Base-by-base conservation (phyloP, 306 rosid species). In the Trifolium pratense region DNA sequence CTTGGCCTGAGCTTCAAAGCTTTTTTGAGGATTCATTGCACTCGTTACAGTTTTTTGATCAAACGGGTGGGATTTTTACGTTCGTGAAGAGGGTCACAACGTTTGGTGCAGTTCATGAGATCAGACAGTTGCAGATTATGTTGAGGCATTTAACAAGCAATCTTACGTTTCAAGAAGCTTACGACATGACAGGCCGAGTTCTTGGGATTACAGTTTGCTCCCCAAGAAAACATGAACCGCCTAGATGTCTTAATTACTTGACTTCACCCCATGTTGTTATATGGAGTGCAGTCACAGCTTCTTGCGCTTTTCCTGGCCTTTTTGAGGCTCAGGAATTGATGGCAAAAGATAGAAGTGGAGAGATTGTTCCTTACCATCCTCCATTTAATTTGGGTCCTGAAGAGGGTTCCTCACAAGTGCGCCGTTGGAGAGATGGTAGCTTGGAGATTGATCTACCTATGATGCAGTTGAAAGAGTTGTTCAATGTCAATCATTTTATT, bases 221-320 rank as follows among this genome's bases (percentile, higher is more conserved):
- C 4, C 96, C 97, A 0, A 85, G 98, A 75, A 94, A 89, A 90
- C 98, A 94, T 20, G 98, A 94, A 64, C 98, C 98, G 2, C 98
- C 98, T 42, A 92, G 98, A 84, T 94, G 96, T 83, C 98, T 94
- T 31, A 94, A 94, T 83, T 94, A 94, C 87, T 77, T 94, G 86
- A 94, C 98, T 16, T 94, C 98, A 17, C 98, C 98, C 37, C 96
- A 94, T 77, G 98, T 94, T 84, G 97, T 94, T 59, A 91, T 94
- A 88, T 94, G 98, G 98, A 94, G 98, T 79, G 98, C 98, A 34
- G 98, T 94, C 69, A 94, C 96, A 1, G 98, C 98, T 72, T 94
- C 98, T 62, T 94, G 98, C 60, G 98, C 98, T 56, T 94, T 94
- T 74, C 98, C 96, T 55, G 98, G 96, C 51, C 98, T 94, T 71